Evolutionary conservation across 2,329 filamentous ascomycete species (phyloP).

Genomic region (Zymoseptoria brevis): DNA sequence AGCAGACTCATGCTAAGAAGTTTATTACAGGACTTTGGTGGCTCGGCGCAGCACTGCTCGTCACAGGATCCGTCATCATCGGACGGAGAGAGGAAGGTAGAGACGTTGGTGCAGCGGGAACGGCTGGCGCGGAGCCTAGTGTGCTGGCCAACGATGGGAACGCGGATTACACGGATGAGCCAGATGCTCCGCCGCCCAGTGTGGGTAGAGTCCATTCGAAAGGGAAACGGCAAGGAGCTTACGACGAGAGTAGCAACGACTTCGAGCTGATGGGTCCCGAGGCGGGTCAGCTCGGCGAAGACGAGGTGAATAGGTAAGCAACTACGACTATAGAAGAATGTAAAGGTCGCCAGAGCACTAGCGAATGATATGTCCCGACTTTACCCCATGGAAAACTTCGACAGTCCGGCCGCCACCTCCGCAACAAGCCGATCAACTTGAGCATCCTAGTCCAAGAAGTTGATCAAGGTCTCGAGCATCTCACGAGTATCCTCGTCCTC

Average conservation of each 20-base stretch:
- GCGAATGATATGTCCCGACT: neutral
- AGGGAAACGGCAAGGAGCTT: neutral
- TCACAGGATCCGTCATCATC: constrained; percentile 71
- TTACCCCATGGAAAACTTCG: neutral
- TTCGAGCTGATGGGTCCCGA: constrained; percentile 2
- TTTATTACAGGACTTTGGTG: constrained; percentile 55
- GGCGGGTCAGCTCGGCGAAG: neutral
- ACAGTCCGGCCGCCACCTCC: neutral
- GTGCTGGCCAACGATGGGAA: constrained; percentile 7
- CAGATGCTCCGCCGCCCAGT: constrained; percentile 23
- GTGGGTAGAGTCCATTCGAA: constrained; percentile 1
- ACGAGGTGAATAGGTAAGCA: neutral
- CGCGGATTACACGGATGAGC: constrained; percentile 25
- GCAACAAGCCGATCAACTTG: neutral
- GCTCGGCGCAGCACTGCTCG: constrained; percentile 62
- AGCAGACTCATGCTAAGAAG: neutral
- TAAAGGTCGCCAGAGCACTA: neutral
- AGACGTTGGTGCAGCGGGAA: constrained; percentile 19
- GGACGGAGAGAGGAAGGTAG: constrained; percentile 57
- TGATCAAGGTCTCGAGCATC: constrained; percentile 56
- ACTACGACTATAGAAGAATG: neutral
- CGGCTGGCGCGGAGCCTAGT: constrained; percentile 13
- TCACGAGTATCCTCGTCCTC: constrained; percentile 49
- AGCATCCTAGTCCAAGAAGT: constrained; percentile 25
- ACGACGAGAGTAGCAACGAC: neutral